A percentile compares a stretch with the other conserved stretches of the same genome.
Evolutionary conservation across 2,329 filamentous ascomycete genomes (phyloP).

Genomic region (Penicillium glabrum): DNA sequence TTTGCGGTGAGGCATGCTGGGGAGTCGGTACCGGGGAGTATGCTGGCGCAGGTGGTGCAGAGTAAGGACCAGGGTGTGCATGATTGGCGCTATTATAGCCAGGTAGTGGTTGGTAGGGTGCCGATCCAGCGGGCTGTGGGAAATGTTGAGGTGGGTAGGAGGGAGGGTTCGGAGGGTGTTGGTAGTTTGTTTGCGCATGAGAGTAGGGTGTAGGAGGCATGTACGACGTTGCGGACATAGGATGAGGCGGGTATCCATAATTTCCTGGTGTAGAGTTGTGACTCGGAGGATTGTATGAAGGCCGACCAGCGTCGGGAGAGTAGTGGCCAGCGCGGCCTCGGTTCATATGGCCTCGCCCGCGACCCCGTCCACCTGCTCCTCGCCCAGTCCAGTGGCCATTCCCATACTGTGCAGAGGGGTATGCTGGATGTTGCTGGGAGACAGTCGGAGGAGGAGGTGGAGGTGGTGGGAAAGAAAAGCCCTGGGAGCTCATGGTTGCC

Average conservation of each 20-base stretch:
- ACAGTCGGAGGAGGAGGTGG: slow-evolving; percentile 39
- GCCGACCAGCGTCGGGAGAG: slow-evolving; percentile 14
- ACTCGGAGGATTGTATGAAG: slow-evolving; percentile 21
- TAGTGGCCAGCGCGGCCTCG: slow-evolving; percentile 27
- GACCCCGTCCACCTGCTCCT: slow-evolving; percentile 30
- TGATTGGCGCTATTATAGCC: slow-evolving; percentile 29
- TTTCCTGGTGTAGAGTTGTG: slow-evolving; percentile 31
- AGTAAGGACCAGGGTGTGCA: slow-evolving; percentile 20
- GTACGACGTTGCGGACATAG: slow-evolving; percentile 25
- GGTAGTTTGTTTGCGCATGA: slow-evolving; percentile 23
- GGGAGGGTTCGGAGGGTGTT: slow-evolving; percentile 20
- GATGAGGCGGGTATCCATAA: slow-evolving; percentile 32
- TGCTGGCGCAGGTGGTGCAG: slow-evolving; percentile 12
- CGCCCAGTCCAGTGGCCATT: slow-evolving; percentile 31
- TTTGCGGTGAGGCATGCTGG: slow-evolving; percentile 23
- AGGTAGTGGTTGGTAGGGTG: slow-evolving; percentile 27
- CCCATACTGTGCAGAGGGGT: slow-evolving; percentile 19
- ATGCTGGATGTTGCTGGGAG: slow-evolving; percentile 21
- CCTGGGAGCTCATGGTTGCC: slow-evolving; percentile 40
- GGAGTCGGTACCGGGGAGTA: slow-evolving; percentile 20
- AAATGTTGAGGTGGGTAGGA: slow-evolving; percentile 26
- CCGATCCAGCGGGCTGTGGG: slow-evolving; percentile 23
- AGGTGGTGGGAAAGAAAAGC: slow-evolving; percentile 49
- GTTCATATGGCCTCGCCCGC: slow-evolving; percentile 36
- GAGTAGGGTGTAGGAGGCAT: slow-evolving; percentile 28